Percentiles rank a stretch among this genome's conserved stretches.
phyloP scores from a whole-genome alignment of 2,329 filamentous ascomycete species.

The Cladophialophora exuberans region DNA sequence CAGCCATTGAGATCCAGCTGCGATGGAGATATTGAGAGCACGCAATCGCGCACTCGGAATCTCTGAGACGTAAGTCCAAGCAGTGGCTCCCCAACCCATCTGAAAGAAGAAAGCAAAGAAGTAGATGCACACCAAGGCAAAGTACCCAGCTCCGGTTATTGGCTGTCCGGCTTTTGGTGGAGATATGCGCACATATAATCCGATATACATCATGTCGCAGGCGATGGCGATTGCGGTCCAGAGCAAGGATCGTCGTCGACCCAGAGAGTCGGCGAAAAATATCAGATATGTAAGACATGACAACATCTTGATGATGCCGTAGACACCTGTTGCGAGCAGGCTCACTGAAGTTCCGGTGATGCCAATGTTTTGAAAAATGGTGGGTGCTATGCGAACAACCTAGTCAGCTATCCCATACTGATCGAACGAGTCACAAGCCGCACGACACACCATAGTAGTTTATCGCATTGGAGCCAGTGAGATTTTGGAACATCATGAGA shows the following conservation, averaged over 20 bases:
- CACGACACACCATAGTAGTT: conserved; percentile 48
- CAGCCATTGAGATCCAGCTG: conserved; percentile 70
- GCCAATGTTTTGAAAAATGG: conserved; percentile 69
- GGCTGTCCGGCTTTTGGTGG: conserved; percentile 56
- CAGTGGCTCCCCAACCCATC: conserved; percentile 71
- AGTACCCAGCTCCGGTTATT: conserved; percentile 68
- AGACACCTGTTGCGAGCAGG: conserved; percentile 75
- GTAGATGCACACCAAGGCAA: conserved; percentile 72
- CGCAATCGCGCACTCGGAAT: conserved; percentile 70
- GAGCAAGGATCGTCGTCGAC: conserved; percentile 59
- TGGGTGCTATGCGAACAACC: conserved; percentile 49
- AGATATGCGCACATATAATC: conserved; percentile 67
- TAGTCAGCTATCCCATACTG: background rate
- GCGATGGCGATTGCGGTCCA: conserved; percentile 68
- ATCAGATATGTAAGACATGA: conserved; percentile 14
- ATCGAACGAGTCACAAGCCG: background rate
- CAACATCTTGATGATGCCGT: conserved; percentile 66
- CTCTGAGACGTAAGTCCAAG: conserved; percentile 73
- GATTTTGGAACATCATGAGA: conserved; percentile 58
- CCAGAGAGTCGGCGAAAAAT: conserved; percentile 71
- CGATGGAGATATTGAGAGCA: conserved; percentile 68
- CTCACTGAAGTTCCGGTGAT: conserved; percentile 60
- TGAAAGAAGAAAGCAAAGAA: conserved; percentile 71
- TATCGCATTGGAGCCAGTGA: conserved; percentile 60
- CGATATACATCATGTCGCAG: conserved; percentile 69